Conservation (phyloP, 2,329 filamentous ascomycete species). For the Paraphaeosphaeria minitans region DNA sequence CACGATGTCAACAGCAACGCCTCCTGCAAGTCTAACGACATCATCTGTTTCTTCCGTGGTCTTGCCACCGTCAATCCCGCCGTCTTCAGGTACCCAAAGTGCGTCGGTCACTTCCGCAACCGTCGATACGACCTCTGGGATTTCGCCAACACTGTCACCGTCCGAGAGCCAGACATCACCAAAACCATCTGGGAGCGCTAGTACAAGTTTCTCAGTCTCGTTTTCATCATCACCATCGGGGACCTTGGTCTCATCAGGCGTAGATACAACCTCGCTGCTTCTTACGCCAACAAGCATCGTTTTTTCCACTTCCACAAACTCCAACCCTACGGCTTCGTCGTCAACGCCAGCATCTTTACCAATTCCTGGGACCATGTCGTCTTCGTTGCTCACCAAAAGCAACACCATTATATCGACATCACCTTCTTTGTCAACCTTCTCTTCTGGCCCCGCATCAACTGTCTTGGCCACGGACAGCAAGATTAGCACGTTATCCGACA, state of each 20-base stretch:
- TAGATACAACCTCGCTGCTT: no score
- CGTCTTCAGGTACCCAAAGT: background rate
- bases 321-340: background rate
- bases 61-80: background rate
- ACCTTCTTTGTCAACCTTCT: no score
- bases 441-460: no score
- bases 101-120: background rate
- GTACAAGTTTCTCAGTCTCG: background rate
- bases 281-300: background rate
- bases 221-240: background rate
- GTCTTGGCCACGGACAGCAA: no score
- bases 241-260: no score
- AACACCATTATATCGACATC: background rate
- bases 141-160: background rate
- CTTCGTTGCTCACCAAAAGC: background rate
- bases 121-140: background rate
- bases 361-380: background rate
- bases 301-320: background rate
- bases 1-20: background rate
- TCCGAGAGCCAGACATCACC: background rate
- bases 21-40: background rate
- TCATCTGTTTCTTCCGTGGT: background rate
- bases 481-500: no score
- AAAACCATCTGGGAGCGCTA: background rate
- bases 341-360: background rate